A percentile compares a stretch with the other conserved stretches of the same genome.
Conservation (phyloP, 208 protist species). For the Trypanosoma caninum region DNA sequence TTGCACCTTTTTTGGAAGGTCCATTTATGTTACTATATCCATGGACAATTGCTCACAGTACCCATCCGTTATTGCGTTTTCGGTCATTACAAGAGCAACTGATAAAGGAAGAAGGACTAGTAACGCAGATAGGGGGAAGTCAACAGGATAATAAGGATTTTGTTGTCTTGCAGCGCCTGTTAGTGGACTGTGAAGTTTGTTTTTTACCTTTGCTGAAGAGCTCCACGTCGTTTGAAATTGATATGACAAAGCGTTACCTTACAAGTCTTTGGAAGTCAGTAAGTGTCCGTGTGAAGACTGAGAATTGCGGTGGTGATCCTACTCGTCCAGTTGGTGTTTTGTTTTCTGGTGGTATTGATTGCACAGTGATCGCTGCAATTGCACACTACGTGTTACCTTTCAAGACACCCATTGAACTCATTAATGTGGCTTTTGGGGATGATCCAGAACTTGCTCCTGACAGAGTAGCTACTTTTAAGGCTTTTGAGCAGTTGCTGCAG, state of each 20-base stretch:
- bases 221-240: constrained; percentile 14
- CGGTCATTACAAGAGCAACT: constrained; percentile 41
- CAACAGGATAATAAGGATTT: neutral
- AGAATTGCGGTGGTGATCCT: constrained; percentile 44
- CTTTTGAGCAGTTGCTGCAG: constrained; percentile 75
- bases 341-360: constrained; percentile 95
- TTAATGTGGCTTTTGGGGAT: constrained; percentile 93
- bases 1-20: constrained; percentile 3
- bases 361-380: constrained; percentile 90
- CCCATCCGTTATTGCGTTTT: constrained; percentile 43
- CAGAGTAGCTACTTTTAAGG: constrained; percentile 66
- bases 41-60: constrained; percentile 23
- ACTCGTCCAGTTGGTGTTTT: constrained; percentile 78
- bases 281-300: constrained; percentile 46
- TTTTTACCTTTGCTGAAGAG: constrained; percentile 15
- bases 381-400: constrained; percentile 78
- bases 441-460: constrained; percentile 78
- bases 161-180: neutral
- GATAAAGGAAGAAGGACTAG: neutral
- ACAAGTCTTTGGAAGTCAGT: constrained; percentile 71
- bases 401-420: constrained; percentile 89
- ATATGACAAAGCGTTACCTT: constrained; percentile 57
- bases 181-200: constrained; percentile 10
- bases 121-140: neutral
- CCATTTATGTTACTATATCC: constrained; percentile 26